Conservation (phyloP, 108 stramenopile species). For the Pseudonitzschia pungens region DNA sequence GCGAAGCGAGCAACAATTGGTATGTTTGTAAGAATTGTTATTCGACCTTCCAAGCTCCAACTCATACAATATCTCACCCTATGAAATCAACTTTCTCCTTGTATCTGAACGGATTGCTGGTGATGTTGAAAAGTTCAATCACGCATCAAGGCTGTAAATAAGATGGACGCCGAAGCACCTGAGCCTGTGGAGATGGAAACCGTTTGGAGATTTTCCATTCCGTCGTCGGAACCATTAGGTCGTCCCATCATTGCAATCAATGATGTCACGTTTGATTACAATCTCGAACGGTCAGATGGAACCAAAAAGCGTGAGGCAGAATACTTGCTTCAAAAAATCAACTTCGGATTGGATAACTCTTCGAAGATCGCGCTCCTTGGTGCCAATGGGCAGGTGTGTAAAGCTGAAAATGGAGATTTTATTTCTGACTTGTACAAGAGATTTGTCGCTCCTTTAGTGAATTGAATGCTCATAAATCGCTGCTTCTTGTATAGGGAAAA, state of each 20-base stretch:
- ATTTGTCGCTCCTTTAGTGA: slow-evolving; percentile 33
- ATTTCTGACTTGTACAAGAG: neutral
- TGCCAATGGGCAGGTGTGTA: slow-evolving; percentile 74
- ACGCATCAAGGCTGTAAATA: slow-evolving; percentile 97
- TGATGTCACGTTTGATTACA: slow-evolving; percentile 97
- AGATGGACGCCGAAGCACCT: slow-evolving; percentile 91
- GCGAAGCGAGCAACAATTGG: slow-evolving; percentile 91
- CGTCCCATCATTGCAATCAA: slow-evolving; percentile 93
- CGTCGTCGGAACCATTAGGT: slow-evolving; percentile 87
- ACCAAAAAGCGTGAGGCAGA: slow-evolving; percentile 57
- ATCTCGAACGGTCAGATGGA: slow-evolving; percentile 36
- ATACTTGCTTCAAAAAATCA: slow-evolving; percentile 88
- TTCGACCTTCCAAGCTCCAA: neutral
- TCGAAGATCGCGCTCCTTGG: slow-evolving; percentile 89
- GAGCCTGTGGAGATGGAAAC: slow-evolving; percentile 75
- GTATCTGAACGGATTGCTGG: too few species aligned
- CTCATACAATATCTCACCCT: neutral
- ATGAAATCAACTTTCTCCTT: neutral
- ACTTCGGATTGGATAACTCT: slow-evolving; percentile 91
- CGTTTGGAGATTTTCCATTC: slow-evolving; percentile 87
- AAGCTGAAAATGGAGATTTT: slow-evolving; percentile 16
- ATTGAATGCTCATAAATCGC: neutral
- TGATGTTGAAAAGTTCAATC: slow-evolving; percentile 71
- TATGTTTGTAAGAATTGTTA: neutral
- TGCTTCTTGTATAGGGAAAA: slow-evolving; percentile 20